Conservation (phyloP, 441 rosid genomes). For the Raphanus hybrid region DNA sequence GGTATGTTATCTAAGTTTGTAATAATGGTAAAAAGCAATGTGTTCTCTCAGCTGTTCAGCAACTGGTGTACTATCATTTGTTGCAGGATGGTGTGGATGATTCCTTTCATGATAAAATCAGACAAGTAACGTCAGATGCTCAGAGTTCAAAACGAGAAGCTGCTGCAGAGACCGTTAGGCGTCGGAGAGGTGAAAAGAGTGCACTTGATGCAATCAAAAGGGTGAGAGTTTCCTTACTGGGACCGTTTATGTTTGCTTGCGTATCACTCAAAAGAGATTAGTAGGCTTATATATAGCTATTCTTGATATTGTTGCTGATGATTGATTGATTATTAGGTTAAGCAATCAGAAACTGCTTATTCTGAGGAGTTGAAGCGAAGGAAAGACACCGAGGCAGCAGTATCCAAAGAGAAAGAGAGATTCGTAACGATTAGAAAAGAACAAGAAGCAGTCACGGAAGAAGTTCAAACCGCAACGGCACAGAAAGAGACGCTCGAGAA, state of each 20-base stretch:
- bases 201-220: slow-evolving; percentile 68
- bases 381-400: slow-evolving; percentile 65
- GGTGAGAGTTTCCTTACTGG: slow-evolving; percentile 49
- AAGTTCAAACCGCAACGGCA: slow-evolving; percentile 53
- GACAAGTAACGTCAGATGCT: slow-evolving; percentile 64
- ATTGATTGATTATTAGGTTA: slow-evolving; percentile 53
- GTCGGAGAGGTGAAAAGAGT: slow-evolving; percentile 70
- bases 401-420: slow-evolving; percentile 60
- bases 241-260: too few relatives aligned
- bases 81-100: slow-evolving; percentile 68
- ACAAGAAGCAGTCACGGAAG: slow-evolving; percentile 56
- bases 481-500: slow-evolving; percentile 60
- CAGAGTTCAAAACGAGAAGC: slow-evolving; percentile 63
- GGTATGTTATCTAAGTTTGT: slow-evolving; percentile 52
- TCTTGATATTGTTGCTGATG: slow-evolving; percentile 17
- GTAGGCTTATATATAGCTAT: too few relatives aligned
- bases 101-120: slow-evolving; percentile 55
- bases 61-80: too few relatives aligned
- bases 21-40: slow-evolving; percentile 7
- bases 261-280: too few relatives aligned
- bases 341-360: slow-evolving; percentile 63
- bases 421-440: slow-evolving; percentile 55
- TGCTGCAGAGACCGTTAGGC: slow-evolving; percentile 61
- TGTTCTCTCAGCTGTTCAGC: too few relatives aligned
- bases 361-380: slow-evolving; percentile 66